phyloP scores from a whole-genome alignment of 1,139 yeast genomes.

The Tardiomyces digboiensis region DNA sequence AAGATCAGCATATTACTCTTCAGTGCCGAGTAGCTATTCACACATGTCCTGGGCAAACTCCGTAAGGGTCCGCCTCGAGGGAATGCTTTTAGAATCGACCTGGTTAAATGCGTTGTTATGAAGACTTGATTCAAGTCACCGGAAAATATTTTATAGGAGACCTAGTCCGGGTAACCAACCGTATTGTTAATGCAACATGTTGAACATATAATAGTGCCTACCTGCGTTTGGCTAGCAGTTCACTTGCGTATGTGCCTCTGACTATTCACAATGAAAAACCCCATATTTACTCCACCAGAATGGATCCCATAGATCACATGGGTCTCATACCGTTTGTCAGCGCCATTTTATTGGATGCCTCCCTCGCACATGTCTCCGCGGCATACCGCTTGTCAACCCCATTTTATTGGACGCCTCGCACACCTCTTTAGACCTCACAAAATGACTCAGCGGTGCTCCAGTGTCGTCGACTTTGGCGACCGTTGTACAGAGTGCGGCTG shows the following conservation, averaged over 20 bases:
- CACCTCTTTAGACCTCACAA: no score
- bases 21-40: neutral
- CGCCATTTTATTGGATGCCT: no score
- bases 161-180: neutral
- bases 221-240: neutral
- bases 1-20: neutral
- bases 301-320: no score
- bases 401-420: no score
- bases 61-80: conserved; percentile 1
- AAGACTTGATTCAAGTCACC: neutral
- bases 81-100: neutral
- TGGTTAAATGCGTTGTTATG: neutral
- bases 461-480: no score
- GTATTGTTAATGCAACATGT: no score
- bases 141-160: neutral
- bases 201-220: no score
- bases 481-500: no score
- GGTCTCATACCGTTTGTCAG: no score
- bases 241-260: neutral
- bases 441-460: no score
- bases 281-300: neutral
- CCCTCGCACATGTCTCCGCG: no score
- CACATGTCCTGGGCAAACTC: neutral
- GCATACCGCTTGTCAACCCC: no score
- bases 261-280: neutral